Evolutionary conservation across 2,329 filamentous ascomycete genomes (phyloP).

Genomic region (Cryoendolithus antarcticus): DNA sequence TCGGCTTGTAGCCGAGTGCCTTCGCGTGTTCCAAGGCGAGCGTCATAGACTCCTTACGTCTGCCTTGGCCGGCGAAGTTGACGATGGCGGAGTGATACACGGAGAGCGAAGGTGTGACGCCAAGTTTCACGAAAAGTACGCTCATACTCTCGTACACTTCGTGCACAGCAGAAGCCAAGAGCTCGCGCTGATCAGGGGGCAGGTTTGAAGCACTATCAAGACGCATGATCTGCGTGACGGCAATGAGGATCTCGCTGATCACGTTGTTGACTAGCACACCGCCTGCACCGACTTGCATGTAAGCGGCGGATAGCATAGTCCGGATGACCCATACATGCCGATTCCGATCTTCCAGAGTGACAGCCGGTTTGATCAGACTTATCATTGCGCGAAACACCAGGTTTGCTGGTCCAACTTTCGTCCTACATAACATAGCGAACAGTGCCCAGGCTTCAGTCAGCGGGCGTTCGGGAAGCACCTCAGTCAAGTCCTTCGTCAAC

Average conservation of each 20-base stretch:
- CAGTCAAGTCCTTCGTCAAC: conserved; percentile 20
- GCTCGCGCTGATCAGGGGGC: conserved; percentile 9
- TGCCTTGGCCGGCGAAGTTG: conserved; percentile 21
- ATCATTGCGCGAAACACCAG: conserved; percentile 23
- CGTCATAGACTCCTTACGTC: conserved; percentile 17
- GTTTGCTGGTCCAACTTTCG: conserved; percentile 21
- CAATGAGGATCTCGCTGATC: conserved; percentile 27
- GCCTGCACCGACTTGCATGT: conserved; percentile 30
- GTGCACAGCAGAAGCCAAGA: conserved; percentile 15
- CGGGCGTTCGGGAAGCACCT: conserved; percentile 35
- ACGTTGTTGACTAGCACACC: conserved; percentile 24
- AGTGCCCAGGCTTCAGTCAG: conserved; percentile 35
- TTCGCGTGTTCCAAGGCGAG: conserved; percentile 19
- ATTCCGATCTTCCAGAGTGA: conserved; percentile 7
- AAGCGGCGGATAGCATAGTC: conserved; percentile 30
- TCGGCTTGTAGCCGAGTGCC: conserved; percentile 16
- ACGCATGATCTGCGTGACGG: conserved; percentile 19
- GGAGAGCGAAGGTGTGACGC: conserved; percentile 13
- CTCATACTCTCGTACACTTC: conserved; percentile 17
- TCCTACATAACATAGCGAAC: conserved; percentile 36
- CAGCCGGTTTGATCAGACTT: conserved; percentile 16
- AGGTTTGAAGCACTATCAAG: conserved; percentile 9
- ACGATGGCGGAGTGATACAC: conserved; percentile 28
- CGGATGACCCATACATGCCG: conserved; percentile 15
- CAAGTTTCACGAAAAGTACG: conserved; percentile 17